Evolutionary conservation across 2,329 filamentous ascomycete species (phyloP), one percentile per base, ranked within the genome.

Genomic region (Penicillium sp.): DNA sequence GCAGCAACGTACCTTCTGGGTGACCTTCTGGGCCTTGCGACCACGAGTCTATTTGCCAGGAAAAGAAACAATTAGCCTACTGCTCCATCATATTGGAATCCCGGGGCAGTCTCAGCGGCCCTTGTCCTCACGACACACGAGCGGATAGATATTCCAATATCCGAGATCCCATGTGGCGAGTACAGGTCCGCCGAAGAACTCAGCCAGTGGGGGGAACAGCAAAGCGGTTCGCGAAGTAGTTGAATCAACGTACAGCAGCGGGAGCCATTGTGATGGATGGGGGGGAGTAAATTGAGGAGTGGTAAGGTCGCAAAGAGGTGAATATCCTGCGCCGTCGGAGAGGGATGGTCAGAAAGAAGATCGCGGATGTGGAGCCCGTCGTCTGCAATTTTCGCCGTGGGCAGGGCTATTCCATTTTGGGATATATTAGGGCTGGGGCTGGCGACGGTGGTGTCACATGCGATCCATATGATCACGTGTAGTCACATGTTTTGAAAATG

Each of bases 21-120:
- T 71, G 51, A 72, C 69, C 68, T 73, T 72, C 58, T 71, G 69
- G 59, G 64, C 64, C 65, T 70, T 69, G 53, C 63, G 63, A 60
- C 64, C 62, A 60, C 64, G 67, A 62, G 68, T 60, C 70, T 71
- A 67, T 62, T 52, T 43, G 46, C 45, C 43, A 63, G 64, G 72
- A 70, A 68, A 72, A 73, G 73, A 58, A 59, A 61, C 72, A 77
- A 80, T 94, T 91, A 96, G 90, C 93, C 91, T 96, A 94, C 91
- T 97, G 90, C 81, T 85, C 67, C 63, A 59, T 59, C 33, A 52
- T 55, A 51, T 57, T 51, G 60, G 44, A 48, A 53, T 47, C 59
- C 58, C 49, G 42, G 29, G 39, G 40, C 30, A 35, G 30, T 39
- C 43, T 44, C 37, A 32, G 19, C 11, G 16, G 33, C 23, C 30